A percentile compares a stretch with the other conserved stretches of the same genome.
These are phyloP conservation scores for Rhizopus delemar DNA, from an alignment of 371 early-diverging fungal genomes.

Conservation along the genomic window DNA sequence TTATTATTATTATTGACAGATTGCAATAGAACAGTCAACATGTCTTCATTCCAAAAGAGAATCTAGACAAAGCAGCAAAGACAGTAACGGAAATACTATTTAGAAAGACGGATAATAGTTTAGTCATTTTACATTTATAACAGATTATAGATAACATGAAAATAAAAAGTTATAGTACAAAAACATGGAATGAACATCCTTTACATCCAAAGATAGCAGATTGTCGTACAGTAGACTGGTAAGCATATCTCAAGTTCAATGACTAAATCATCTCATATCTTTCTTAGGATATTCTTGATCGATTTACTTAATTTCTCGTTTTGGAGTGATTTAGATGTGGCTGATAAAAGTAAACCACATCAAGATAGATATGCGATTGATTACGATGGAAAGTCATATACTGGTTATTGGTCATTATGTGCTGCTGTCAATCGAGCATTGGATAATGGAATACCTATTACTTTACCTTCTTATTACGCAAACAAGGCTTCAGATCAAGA, in stretches of 20 bases:
- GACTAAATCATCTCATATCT: conserved; percentile 24
- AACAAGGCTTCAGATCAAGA: conserved; percentile 40
- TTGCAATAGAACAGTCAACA: conserved; percentile 55
- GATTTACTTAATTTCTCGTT: conserved; percentile 92
- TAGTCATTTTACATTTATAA: not conserved
- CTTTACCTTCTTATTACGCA: conserved; percentile 56
- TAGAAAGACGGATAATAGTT: conserved; percentile 2
- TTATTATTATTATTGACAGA: not conserved
- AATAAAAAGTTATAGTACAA: conserved; percentile 61
- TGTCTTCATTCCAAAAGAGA: conserved; percentile 62
- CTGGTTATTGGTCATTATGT: conserved; percentile 87
- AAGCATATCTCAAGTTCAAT: conserved; percentile 22
- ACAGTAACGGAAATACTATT: conserved; percentile 29
- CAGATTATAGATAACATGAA: conserved; percentile 69
- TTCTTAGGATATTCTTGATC: conserved; percentile 76
- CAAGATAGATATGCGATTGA: conserved; percentile 66
- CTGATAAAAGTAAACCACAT: conserved; percentile 51
- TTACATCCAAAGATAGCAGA: conserved; percentile 69
- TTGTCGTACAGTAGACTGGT: conserved; percentile 67
- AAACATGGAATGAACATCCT: conserved; percentile 74
- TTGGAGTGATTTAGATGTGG: conserved; percentile 68
- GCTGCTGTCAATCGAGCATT: conserved; percentile 79
- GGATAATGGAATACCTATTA: conserved; percentile 64
- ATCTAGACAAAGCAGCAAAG: conserved; percentile 57
- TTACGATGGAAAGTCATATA: conserved; percentile 61